These are phyloP conservation scores for Penicillium riverlandense DNA, from an alignment of 495 filamentous ascomycete species.

Conservation along the genomic window DNA sequence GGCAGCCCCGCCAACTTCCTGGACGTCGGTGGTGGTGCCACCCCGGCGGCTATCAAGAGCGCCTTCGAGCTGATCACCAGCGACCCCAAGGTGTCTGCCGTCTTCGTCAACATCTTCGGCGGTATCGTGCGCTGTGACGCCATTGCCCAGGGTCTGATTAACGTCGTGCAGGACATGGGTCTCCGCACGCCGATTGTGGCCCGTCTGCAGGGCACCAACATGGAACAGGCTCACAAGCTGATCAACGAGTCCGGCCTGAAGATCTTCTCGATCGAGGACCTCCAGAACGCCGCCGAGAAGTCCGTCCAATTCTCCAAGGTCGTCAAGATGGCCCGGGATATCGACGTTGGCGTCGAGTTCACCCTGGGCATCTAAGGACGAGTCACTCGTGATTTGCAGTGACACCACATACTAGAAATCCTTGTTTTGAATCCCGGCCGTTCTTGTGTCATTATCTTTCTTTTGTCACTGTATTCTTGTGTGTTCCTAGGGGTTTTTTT, in stretches of 20 bases:
- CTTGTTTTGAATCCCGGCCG: conserved; percentile 12
- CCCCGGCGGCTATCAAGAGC: conserved; percentile 90
- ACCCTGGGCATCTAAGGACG: conserved; percentile 76
- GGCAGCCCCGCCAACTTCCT: conserved; percentile 96
- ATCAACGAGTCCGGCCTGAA: conserved; percentile 98
- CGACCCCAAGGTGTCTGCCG: conserved; percentile 95
- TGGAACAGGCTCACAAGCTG: conserved; percentile 89
- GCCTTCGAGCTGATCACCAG: conserved; percentile 97
- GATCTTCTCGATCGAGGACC: conserved; percentile 98
- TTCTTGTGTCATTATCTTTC: conserved; percentile 28
- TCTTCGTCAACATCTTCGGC: conserved; percentile 99
- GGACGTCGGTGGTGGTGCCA: conserved; percentile 96
- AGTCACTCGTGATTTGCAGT: conserved; percentile 4
- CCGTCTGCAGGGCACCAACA: conserved; percentile 95
- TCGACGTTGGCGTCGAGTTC: conserved; percentile 97
- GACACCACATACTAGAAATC: conserved; percentile 9
- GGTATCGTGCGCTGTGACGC: conserved; percentile 98
- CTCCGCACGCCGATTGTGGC: conserved; percentile 94
- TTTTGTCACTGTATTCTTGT: conserved; percentile 33
- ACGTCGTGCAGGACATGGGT: conserved; percentile 87
- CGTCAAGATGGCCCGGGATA: conserved; percentile 97
- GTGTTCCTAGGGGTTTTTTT: conserved; percentile 19
- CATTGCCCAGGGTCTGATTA: conserved; percentile 93
- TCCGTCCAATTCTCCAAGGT: conserved; percentile 98
- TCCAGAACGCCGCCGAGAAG: conserved; percentile 96